These are phyloP conservation scores for Harringtonia aguacate DNA, from an alignment of 2,329 filamentous ascomycete species.

Conservation along the genomic window DNA sequence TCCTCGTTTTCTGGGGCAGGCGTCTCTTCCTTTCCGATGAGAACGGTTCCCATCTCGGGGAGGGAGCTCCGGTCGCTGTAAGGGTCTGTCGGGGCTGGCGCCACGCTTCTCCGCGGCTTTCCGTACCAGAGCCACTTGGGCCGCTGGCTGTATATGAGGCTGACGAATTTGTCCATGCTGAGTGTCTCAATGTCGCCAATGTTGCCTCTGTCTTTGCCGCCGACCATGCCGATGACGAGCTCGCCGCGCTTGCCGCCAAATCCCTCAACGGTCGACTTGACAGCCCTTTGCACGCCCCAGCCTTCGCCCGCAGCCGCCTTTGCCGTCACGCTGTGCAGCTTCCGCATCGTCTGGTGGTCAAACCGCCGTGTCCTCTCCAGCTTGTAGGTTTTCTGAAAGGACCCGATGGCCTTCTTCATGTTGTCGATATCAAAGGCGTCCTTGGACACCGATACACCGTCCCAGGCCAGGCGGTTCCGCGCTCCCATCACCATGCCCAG, in stretches of 20 bases:
- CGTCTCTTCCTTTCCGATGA: slow-evolving; percentile 48
- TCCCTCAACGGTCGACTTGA: slow-evolving; percentile 91
- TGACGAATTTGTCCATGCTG: slow-evolving; percentile 75
- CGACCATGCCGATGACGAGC: slow-evolving; percentile 91
- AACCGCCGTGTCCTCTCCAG: slow-evolving; percentile 67
- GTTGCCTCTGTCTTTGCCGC: slow-evolving; percentile 73
- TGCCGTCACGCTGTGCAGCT: slow-evolving; percentile 71
- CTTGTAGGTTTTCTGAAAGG: slow-evolving; percentile 86
- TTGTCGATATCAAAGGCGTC: slow-evolving; percentile 80
- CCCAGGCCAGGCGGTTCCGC: slow-evolving; percentile 77
- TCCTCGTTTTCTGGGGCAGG: slow-evolving; percentile 23
- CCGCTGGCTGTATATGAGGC: slow-evolving; percentile 67
- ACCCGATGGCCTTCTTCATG: slow-evolving; percentile 72
- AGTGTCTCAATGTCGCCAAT: slow-evolving; percentile 89
- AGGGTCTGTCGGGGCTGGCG: slow-evolving; percentile 12
- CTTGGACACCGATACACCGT: slow-evolving; percentile 74
- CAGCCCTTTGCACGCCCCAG: slow-evolving; percentile 85
- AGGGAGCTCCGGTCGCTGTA: slow-evolving; percentile 34
- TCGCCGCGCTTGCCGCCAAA: slow-evolving; percentile 89
- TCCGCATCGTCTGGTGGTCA: slow-evolving; percentile 73
- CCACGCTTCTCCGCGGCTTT: slow-evolving; percentile 59
- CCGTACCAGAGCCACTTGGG: slow-evolving; percentile 94
- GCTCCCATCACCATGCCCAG: slow-evolving; percentile 84
- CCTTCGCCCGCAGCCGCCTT: slow-evolving; percentile 84
- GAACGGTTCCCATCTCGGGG: slow-evolving; percentile 32